A percentile compares a stretch with the other conserved stretches of the same genome.
phyloP scores from a whole-genome alignment of 768 basidiomycete species.

The Polyporus arcularius region DNA sequence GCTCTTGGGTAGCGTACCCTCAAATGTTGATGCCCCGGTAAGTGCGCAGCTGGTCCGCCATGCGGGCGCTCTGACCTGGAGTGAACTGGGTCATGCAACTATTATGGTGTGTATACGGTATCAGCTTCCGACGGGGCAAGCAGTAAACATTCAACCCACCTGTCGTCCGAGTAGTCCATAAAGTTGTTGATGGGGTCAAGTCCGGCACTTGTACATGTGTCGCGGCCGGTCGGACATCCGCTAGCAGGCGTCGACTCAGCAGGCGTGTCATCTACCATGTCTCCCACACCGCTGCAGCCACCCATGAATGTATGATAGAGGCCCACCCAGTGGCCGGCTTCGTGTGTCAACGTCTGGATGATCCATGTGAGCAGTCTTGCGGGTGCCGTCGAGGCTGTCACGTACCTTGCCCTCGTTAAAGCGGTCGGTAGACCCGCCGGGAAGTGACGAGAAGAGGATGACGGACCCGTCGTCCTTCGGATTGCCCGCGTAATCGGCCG shows the following conservation, averaged over 20 bases:
- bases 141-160: constrained; percentile 1
- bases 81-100: constrained; percentile 53
- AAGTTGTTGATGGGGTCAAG: constrained; percentile 50
- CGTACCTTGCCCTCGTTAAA: constrained; percentile 38
- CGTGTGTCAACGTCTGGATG: constrained; percentile 50
- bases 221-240: constrained; percentile 35
- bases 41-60: constrained; percentile 43
- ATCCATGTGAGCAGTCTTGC: background rate
- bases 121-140: background rate
- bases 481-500: constrained; percentile 37
- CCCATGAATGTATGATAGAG: constrained; percentile 62
- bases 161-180: constrained; percentile 55
- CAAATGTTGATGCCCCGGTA: constrained; percentile 39
- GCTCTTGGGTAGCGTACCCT: background rate
- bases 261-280: constrained; percentile 48
- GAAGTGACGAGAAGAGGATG: constrained; percentile 34
- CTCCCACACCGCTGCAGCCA: constrained; percentile 42
- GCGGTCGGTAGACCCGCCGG: constrained; percentile 41
- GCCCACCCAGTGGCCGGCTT: constrained; percentile 63
- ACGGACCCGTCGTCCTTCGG: constrained; percentile 52
- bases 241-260: constrained; percentile 43
- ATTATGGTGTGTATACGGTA: background rate
- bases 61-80: constrained; percentile 40
- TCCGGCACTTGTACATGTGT: constrained; percentile 29
- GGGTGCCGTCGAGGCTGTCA: background rate